Evolutionary conservation across 257 asterid genomes (phyloP).

Genomic region (Jasminum sambac): DNA sequence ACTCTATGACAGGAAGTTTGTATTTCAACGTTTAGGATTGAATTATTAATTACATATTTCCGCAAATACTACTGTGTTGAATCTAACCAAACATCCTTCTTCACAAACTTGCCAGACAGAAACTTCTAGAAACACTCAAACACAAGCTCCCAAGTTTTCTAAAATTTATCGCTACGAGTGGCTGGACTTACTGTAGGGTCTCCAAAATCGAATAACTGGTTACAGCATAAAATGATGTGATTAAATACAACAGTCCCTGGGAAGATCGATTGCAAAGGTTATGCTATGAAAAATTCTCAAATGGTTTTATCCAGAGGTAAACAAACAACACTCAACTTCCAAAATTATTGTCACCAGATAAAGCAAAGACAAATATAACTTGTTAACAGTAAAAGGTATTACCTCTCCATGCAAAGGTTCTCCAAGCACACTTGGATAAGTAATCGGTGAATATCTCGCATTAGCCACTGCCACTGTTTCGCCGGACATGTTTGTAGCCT

Average conservation of each 20-base stretch:
- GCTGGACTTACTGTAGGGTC: too few relatives aligned
- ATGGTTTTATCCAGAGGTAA: conserved; percentile 18
- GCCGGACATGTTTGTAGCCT: conserved; percentile 69
- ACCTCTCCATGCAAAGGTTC: conserved; percentile 99
- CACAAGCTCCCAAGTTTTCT: too few relatives aligned
- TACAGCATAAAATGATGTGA: too few relatives aligned
- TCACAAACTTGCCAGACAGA: too few relatives aligned
- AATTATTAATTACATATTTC: too few relatives aligned
- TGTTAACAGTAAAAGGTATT: conserved; percentile 26
- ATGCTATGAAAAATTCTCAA: neutral
- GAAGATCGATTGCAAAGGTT: neutral
- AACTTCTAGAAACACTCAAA: too few relatives aligned
- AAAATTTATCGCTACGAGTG: too few relatives aligned
- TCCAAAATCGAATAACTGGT: too few relatives aligned
- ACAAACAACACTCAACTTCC: neutral
- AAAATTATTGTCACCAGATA: conserved; percentile 9
- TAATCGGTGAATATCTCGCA: conserved; percentile 90
- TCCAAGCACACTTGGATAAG: conserved; percentile 97
- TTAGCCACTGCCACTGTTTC: conserved; percentile 72
- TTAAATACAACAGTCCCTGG: neutral
- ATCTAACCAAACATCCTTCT: too few relatives aligned
- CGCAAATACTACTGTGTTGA: too few relatives aligned
- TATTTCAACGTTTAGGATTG: too few relatives aligned
- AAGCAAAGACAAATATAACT: conserved; percentile 12
- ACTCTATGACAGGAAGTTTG: too few relatives aligned